Percentiles rank a stretch among this genome's conserved stretches.
Evolutionary conservation across 805 yeast species (phyloP).

Genomic region (Candida adriatica): DNA sequence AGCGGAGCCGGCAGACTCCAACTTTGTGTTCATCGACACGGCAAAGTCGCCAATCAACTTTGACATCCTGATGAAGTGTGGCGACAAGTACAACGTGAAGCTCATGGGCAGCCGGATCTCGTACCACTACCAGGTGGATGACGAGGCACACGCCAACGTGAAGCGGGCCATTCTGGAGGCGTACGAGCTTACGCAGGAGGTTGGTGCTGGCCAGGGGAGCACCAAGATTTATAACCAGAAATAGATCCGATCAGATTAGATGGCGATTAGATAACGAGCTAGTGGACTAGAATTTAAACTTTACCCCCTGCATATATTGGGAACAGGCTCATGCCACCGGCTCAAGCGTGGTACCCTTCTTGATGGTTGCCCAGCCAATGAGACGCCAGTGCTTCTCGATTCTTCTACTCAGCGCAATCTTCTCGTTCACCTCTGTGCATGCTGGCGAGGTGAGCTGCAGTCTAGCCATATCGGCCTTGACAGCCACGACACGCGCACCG

Average conservation of each 20-base stretch:
- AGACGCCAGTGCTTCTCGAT: conserved; percentile 99
- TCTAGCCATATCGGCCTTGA: conserved; percentile 99
- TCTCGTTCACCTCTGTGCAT: conserved; percentile 96
- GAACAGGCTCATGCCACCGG: conserved; percentile 33
- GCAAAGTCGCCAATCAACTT: conserved; percentile 43
- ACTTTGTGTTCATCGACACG: conserved; percentile 72
- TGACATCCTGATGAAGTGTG: conserved; percentile 43
- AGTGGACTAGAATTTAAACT: too few species aligned
- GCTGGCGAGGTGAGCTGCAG: conserved; percentile 95
- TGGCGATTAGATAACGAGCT: too few species aligned
- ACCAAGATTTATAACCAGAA: conserved; percentile 9
- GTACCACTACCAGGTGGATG: conserved; percentile 33
- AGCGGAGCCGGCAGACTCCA: conserved; percentile 72
- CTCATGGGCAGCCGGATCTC: conserved; percentile 63
- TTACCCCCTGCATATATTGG: too few species aligned
- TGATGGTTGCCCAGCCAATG: conserved; percentile 99
- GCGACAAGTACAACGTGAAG: conserved; percentile 51
- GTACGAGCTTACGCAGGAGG: conserved; percentile 20
- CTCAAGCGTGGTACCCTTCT: conserved; percentile 85
- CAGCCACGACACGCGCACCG: conserved; percentile 98
- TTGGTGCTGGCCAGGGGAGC: conserved; percentile 1
- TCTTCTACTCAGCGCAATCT: conserved; percentile 97
- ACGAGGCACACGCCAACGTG: conserved; percentile 16
- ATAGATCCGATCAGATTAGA: too few species aligned
- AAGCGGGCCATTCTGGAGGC: conserved; percentile 34